phyloP scores from a whole-genome alignment of 2,329 filamentous ascomycete species.

The Fusarium virguliforme region DNA sequence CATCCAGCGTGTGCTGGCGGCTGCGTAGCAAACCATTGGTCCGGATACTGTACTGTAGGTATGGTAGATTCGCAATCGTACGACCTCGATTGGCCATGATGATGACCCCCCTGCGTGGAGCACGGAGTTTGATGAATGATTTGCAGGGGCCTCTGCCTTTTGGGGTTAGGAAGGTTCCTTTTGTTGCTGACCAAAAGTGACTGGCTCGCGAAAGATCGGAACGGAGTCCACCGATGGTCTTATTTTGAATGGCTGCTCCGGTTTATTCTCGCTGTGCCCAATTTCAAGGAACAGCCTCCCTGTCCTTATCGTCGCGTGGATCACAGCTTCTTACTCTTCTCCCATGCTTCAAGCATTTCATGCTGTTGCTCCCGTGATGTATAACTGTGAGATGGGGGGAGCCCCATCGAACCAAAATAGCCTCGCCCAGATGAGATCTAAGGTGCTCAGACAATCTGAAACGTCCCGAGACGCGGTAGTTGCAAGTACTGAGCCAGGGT shows the following conservation, averaged over 20 bases:
- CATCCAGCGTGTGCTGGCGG: not conserved
- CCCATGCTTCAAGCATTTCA: not conserved
- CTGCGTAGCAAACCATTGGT: not conserved
- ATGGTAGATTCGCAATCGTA: constrained; percentile 30
- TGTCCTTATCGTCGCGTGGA: not conserved
- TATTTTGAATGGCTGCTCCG: constrained; percentile 15
- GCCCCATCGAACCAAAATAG: not conserved
- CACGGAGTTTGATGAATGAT: not conserved
- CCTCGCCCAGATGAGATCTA: constrained; percentile 21
- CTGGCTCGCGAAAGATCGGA: constrained; percentile 32
- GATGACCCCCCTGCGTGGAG: not conserved
- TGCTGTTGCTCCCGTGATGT: too few species aligned
- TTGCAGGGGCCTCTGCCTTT: constrained; percentile 1
- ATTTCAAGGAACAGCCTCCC: not conserved
- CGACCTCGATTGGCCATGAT: constrained; percentile 32
- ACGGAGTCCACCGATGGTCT: constrained; percentile 23
- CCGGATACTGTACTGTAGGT: not conserved
- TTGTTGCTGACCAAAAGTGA: not conserved
- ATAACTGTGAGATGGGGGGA: not conserved
- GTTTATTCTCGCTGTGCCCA: constrained; percentile 24
- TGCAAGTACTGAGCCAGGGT: constrained; percentile 2
- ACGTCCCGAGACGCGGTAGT: constrained; percentile 29
- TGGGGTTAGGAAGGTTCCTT: constrained; percentile 3
- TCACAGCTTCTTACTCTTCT: not conserved
- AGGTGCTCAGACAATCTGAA: constrained; percentile 11